Evolutionary conservation across 2,329 filamentous ascomycete genomes (phyloP).

Genomic region (Epichloe scottii): DNA sequence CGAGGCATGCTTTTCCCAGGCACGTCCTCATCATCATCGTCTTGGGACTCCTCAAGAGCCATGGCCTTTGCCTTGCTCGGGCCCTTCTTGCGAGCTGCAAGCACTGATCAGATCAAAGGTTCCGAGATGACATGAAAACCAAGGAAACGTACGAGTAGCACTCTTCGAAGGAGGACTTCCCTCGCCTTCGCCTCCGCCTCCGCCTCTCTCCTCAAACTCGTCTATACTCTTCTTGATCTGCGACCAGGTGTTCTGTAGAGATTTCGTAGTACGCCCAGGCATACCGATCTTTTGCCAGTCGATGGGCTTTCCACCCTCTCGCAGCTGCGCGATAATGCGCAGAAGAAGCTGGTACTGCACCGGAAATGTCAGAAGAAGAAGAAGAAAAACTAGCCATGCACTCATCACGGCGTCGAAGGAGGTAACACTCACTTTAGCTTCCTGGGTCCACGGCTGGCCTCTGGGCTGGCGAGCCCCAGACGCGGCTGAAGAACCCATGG

Average conservation of each 20-base stretch:
- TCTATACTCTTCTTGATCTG: slow-evolving; percentile 22
- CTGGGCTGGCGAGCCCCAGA: no score
- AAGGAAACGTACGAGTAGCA: slow-evolving; percentile 11
- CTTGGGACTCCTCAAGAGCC: neutral
- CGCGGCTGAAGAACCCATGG: no score
- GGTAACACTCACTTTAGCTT: no score
- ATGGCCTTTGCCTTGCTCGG: neutral
- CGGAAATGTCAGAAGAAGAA: no score
- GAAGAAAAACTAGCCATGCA: neutral
- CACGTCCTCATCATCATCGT: neutral
- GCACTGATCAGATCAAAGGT: neutral
- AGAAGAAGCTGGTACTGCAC: slow-evolving; percentile 23
- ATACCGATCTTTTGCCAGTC: slow-evolving; percentile 24
- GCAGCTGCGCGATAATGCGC: slow-evolving; percentile 22
- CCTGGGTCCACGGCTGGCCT: no score
- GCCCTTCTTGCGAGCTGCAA: neutral
- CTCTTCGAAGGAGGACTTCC: slow-evolving; percentile 8
- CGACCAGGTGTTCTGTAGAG: slow-evolving; percentile 25
- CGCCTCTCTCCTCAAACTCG: slow-evolving; percentile 19
- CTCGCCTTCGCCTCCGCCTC: neutral
- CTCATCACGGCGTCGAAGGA: no score
- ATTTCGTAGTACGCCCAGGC: slow-evolving; percentile 25
- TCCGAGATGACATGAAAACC: neutral
- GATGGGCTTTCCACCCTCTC: slow-evolving; percentile 19
- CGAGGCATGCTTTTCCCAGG: neutral